These are phyloP conservation scores for Flaveria trinervia DNA, from an alignment of 129 eudicot genomes.

Conservation along the genomic window DNA sequence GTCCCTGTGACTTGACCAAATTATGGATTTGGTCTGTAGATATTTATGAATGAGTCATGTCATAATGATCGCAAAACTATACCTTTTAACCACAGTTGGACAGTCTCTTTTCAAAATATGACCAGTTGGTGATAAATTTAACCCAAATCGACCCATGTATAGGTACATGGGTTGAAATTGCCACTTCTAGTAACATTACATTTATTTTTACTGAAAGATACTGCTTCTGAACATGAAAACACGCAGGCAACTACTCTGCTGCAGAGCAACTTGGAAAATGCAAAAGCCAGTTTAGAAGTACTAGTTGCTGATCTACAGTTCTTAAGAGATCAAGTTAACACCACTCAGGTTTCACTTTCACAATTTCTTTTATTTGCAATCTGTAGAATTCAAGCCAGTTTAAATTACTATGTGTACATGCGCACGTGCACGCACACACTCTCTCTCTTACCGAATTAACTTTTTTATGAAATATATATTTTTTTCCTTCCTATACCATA, in stretches of 20 bases:
- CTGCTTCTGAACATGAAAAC: background rate
- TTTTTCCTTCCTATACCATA: background rate
- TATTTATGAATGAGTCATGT: background rate
- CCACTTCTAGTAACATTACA: background rate
- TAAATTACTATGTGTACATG: background rate
- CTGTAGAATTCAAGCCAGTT: background rate
- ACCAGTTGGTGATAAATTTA: background rate
- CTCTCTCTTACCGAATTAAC: background rate
- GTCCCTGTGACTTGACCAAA: no score
- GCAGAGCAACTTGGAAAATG: constrained; percentile 87
- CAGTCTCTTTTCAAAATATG: background rate
- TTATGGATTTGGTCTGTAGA: no score
- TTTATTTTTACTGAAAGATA: background rate
- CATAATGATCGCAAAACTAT: background rate
- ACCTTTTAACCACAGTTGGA: background rate
- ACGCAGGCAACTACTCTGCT: constrained; percentile 79
- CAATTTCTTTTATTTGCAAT: background rate
- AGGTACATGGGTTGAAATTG: background rate
- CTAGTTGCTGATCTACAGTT: constrained; percentile 85
- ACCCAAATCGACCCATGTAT: background rate
- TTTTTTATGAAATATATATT: no score
- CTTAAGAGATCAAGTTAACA: constrained; percentile 88
- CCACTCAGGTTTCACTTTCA: constrained; percentile 70
- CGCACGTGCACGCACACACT: background rate
- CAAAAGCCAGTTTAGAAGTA: constrained; percentile 95